Percentiles rank a stretch among this genome's conserved stretches.
Conservation (phyloP, 1,139 yeast genomes). For the Kurtzmaniella natalensis region DNA sequence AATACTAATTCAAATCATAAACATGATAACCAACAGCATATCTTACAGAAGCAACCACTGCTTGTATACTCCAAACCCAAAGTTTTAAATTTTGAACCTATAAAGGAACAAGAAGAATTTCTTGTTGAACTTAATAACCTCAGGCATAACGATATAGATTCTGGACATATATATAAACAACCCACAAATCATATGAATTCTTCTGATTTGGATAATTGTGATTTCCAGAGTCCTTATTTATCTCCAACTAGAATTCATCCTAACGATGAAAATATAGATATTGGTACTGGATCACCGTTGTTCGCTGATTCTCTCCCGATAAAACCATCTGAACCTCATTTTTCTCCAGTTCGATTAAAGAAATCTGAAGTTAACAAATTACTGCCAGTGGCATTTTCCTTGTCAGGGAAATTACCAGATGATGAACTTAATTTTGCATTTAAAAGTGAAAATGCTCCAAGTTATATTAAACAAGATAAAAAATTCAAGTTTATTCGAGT, state of each 20-base stretch:
- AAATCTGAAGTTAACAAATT: conserved; percentile 15
- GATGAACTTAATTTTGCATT: conserved; percentile 26
- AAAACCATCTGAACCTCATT: conserved; percentile 5
- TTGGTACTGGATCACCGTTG: conserved; percentile 7
- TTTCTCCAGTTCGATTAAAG: conserved; percentile 16
- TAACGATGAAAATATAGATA: too few relatives aligned
- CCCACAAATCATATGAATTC: too few relatives aligned
- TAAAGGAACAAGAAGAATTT: conserved; percentile 1
- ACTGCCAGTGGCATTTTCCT: conserved; percentile 19
- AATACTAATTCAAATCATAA: too few relatives aligned
- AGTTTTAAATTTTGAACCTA: background rate
- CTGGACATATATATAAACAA: too few relatives aligned
- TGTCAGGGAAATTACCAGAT: conserved; percentile 12
- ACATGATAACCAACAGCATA: too few relatives aligned
- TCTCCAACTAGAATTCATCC: too few relatives aligned
- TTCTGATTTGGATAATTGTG: background rate
- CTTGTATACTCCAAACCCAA: too few relatives aligned
- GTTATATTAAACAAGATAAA: conserved; percentile 39
- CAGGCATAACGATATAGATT: conserved; percentile 3
- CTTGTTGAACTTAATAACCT: background rate
- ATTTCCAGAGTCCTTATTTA: too few relatives aligned
- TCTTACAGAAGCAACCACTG: background rate
- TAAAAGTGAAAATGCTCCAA: conserved; percentile 30
- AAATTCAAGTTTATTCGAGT: conserved; percentile 45
- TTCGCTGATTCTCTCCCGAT: background rate